These are phyloP conservation scores for Themeda triandra DNA, from an alignment of 176 grass and related monocot genomes.

Conservation along the genomic window DNA sequence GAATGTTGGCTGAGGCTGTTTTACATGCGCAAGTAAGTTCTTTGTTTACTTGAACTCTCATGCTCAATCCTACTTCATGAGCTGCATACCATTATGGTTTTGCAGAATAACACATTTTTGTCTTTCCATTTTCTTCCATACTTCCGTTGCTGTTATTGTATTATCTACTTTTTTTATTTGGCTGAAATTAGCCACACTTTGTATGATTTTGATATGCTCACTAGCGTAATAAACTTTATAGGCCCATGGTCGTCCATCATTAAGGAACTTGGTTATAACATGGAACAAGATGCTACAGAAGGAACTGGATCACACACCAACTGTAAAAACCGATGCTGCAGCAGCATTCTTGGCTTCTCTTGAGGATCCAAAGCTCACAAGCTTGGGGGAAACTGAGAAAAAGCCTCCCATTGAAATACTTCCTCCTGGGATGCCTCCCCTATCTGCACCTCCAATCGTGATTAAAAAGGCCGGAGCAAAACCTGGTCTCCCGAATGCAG, in stretches of 20 bases:
- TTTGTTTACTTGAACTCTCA: constrained; percentile 12
- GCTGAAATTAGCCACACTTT: background rate
- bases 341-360: constrained; percentile 95
- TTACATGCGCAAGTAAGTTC: constrained; percentile 92
- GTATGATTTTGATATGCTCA: constrained; percentile 16
- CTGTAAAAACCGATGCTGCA: constrained; percentile 89
- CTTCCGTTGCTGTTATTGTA: background rate
- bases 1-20: constrained; percentile 92
- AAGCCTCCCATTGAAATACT: constrained; percentile 97
- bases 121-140: background rate
- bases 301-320: constrained; percentile 85
- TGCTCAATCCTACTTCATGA: constrained; percentile 19
- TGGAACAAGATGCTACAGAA: constrained; percentile 97
- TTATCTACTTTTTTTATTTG: background rate
- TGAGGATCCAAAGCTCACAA: constrained; percentile 89
- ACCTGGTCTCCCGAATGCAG: constrained; percentile 35
- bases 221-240: constrained; percentile 39
- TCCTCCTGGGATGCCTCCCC: constrained; percentile 91
- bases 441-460: constrained; percentile 79
- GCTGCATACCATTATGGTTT: background rate
- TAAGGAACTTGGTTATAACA: constrained; percentile 75
- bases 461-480: constrained; percentile 58
- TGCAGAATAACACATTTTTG: background rate
- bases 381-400: constrained; percentile 73
- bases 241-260: constrained; percentile 90